phyloP scores from a whole-genome alignment of 1,139 yeast species.

The Geotrichum restrictum region DNA sequence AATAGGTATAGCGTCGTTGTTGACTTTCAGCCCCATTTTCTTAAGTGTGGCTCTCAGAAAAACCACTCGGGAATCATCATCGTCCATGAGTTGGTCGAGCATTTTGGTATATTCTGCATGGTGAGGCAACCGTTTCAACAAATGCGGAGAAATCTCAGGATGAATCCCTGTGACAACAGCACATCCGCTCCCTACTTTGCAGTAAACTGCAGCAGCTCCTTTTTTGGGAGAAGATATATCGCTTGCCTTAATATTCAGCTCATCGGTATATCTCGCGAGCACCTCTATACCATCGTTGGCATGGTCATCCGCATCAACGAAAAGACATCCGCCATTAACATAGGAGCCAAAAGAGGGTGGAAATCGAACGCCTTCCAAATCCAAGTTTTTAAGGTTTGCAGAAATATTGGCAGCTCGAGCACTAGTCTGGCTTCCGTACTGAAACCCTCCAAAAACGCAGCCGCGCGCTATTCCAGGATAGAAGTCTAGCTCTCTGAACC shows the following conservation, averaged over 20 bases:
- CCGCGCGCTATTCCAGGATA: constrained; percentile 84
- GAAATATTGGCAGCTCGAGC: constrained; percentile 56
- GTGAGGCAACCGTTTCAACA: constrained; percentile 41
- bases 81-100: constrained; percentile 42
- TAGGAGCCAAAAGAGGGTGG: constrained; percentile 41
- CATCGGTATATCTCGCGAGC: constrained; percentile 59
- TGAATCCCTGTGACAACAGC: constrained; percentile 84
- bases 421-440: constrained; percentile 71
- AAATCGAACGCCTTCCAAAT: background rate
- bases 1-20: constrained; percentile 46
- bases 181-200: constrained; percentile 68
- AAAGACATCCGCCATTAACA: constrained; percentile 86
- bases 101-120: constrained; percentile 40
- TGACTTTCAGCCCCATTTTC: constrained; percentile 65
- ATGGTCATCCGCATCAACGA: constrained; percentile 64
- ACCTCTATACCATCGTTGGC: constrained; percentile 55
- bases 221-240: constrained; percentile 35
- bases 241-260: constrained; percentile 44
- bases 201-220: constrained; percentile 62
- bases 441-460: constrained; percentile 73
- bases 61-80: constrained; percentile 48
- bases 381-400: constrained; percentile 34
- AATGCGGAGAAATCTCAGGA: constrained; percentile 72
- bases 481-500: constrained; percentile 72
- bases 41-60: constrained; percentile 56